These are phyloP conservation scores for Phlebiopsis flavidoalba DNA, from an alignment of 768 basidiomycete species.

Conservation along the genomic window DNA sequence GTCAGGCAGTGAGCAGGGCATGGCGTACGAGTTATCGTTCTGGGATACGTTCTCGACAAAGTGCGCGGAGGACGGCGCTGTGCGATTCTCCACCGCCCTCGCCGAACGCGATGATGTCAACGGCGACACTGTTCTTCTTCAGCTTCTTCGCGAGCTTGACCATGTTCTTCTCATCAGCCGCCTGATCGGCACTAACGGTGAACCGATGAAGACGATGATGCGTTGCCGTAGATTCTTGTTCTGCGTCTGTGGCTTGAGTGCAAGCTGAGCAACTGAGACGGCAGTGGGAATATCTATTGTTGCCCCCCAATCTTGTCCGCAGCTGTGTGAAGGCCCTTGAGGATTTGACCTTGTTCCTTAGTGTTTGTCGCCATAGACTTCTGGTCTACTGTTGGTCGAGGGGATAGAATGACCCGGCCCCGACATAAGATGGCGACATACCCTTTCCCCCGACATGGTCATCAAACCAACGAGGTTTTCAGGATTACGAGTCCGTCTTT, in stretches of 20 bases:
- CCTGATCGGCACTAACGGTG: constrained; percentile 71
- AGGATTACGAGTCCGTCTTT: constrained; percentile 93
- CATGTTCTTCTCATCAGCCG: constrained; percentile 74
- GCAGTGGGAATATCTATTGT: constrained; percentile 84
- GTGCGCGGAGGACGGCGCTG: constrained; percentile 62
- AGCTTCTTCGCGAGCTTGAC: constrained; percentile 91
- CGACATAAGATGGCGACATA: constrained; percentile 24
- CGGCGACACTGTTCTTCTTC: constrained; percentile 98
- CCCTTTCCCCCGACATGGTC: constrained; percentile 98
- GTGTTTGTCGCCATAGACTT: constrained; percentile 96
- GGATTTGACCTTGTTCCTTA: constrained; percentile 89
- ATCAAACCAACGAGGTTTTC: constrained; percentile 97
- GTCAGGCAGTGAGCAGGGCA: background rate
- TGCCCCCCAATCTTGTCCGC: constrained; percentile 74
- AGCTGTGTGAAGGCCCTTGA: constrained; percentile 70
- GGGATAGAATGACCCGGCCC: no score
- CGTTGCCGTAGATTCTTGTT: constrained; percentile 98
- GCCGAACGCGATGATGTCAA: constrained; percentile 89
- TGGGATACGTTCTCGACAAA: constrained; percentile 82
- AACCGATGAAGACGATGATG: constrained; percentile 90
- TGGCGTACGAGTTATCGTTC: constrained; percentile 80
- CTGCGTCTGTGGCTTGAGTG: constrained; percentile 89
- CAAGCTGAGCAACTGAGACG: constrained; percentile 90
- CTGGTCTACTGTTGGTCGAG: constrained; percentile 53
- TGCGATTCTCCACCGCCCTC: constrained; percentile 80